A percentile compares a stretch with the other conserved stretches of the same genome.
phyloP scores from a whole-genome alignment of 2,329 filamentous ascomycete genomes.

The Penicillium corylophilum region DNA sequence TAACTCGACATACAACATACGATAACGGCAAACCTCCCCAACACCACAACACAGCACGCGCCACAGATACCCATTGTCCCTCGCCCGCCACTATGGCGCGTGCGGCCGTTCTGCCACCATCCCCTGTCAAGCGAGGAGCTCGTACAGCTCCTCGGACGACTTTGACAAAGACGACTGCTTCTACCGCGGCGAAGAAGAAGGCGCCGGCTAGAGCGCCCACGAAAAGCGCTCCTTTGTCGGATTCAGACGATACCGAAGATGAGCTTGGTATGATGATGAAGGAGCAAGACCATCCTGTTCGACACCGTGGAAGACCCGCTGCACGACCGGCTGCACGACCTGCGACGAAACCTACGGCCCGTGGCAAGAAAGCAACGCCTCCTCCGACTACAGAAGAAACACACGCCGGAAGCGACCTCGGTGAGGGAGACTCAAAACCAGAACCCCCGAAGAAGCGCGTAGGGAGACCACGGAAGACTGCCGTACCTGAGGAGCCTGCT shows the following conservation, averaged over 20 bases:
- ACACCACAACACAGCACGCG: slow-evolving; percentile 1
- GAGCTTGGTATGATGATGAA: slow-evolving; percentile 23
- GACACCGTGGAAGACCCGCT: slow-evolving; percentile 11
- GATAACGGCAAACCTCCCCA: slow-evolving; percentile 5
- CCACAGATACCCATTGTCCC: neutral
- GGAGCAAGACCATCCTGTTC: slow-evolving; percentile 7
- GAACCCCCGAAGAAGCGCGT: slow-evolving; percentile 21
- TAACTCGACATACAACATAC: slow-evolving; percentile 2
- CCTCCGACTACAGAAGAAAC: neutral
- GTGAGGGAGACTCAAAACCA: neutral
- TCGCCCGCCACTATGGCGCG: slow-evolving; percentile 20
- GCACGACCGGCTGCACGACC: slow-evolving; percentile 13
- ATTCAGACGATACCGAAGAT: slow-evolving; percentile 24
- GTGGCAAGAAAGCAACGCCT: slow-evolving; percentile 11
- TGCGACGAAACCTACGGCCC: neutral
- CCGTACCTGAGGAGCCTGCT: slow-evolving; percentile 8
- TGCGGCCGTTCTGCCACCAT: slow-evolving; percentile 23
- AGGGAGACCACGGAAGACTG: slow-evolving; percentile 21
- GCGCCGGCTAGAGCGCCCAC: slow-evolving; percentile 3
- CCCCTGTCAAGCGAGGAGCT: slow-evolving; percentile 18
- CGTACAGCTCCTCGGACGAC: slow-evolving; percentile 19
- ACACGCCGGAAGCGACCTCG: slow-evolving; percentile 1
- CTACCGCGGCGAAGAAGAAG: neutral
- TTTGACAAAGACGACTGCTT: slow-evolving; percentile 15
- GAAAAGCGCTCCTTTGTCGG: slow-evolving; percentile 4